phyloP scores from a whole-genome alignment of 2,329 filamentous ascomycete genomes.

The Sporothrix pseudoabietina region DNA sequence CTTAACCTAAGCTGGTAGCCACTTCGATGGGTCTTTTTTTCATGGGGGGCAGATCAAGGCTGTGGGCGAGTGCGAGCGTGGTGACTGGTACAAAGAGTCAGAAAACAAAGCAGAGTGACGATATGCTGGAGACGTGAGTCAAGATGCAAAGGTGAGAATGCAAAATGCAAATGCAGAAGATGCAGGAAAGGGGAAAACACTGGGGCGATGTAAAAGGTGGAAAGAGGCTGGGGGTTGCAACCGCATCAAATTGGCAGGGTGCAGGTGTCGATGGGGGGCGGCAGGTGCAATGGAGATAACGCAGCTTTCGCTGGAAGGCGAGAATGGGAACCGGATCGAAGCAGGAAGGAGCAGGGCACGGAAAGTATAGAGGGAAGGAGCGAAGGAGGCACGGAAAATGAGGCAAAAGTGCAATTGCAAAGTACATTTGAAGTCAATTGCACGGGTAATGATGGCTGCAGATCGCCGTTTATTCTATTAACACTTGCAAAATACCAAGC shows the following conservation, averaged over 20 bases:
- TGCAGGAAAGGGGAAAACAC: not conserved
- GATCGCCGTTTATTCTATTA: not conserved
- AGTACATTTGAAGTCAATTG: not conserved
- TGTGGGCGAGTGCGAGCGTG: not conserved
- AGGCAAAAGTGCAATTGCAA: not conserved
- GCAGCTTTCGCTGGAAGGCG: not conserved
- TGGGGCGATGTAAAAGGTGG: not conserved
- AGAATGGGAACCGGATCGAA: not conserved
- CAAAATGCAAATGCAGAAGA: not conserved
- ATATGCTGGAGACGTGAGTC: conserved; percentile 16
- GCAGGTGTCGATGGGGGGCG: not conserved
- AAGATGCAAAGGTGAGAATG: conserved; percentile 15
- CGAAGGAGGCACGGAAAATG: not conserved
- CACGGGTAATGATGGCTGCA: not conserved
- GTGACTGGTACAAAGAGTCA: not conserved
- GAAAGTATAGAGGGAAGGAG: not conserved
- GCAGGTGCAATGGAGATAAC: conserved; percentile 21
- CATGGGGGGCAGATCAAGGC: conserved; percentile 17
- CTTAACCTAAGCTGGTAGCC: conserved; percentile 20
- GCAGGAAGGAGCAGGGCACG: conserved; percentile 8
- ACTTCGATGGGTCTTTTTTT: conserved; percentile 2
- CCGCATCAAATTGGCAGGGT: conserved; percentile 19
- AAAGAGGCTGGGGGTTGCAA: conserved; percentile 20
- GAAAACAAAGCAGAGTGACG: not conserved
- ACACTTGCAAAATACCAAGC: not conserved